Evolutionary conservation across 148 eudicot genomes (phyloP).

Genomic region (Rhododendron williamsianum): DNA sequence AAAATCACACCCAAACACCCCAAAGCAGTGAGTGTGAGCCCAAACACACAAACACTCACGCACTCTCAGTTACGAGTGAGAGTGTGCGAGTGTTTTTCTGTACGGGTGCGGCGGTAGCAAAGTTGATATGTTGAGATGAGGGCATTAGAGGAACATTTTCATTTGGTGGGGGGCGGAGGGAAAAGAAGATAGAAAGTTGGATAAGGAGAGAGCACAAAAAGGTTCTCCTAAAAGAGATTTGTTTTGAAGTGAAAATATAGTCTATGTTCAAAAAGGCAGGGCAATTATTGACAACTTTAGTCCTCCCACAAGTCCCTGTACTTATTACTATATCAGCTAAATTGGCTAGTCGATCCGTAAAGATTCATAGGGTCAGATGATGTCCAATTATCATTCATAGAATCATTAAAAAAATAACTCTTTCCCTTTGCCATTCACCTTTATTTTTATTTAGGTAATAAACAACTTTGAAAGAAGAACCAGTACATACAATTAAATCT

Average conservation of each 20-base stretch:
- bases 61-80: not conserved
- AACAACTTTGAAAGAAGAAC: not conserved
- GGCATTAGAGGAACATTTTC: not conserved
- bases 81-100: too few species aligned
- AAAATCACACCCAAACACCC: not conserved
- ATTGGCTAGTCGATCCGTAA: not conserved
- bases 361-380: too few species aligned
- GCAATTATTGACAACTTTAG: conserved; percentile 5
- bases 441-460: not conserved
- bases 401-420: not conserved
- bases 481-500: not conserved
- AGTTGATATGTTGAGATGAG: not conserved
- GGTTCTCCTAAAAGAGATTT: not conserved
- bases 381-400: too few species aligned
- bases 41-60: not conserved
- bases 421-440: not conserved
- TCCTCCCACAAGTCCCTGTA: not conserved
- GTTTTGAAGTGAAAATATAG: not conserved
- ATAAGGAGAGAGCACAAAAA: not conserved
- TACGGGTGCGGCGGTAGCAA: not conserved
- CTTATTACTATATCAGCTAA: not conserved
- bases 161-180: not conserved
- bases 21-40: not conserved
- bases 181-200: not conserved
- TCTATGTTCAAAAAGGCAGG: not conserved